Conservation (phyloP, 2,329 filamentous ascomycete genomes). For the Sphaerulina populicola region DNA sequence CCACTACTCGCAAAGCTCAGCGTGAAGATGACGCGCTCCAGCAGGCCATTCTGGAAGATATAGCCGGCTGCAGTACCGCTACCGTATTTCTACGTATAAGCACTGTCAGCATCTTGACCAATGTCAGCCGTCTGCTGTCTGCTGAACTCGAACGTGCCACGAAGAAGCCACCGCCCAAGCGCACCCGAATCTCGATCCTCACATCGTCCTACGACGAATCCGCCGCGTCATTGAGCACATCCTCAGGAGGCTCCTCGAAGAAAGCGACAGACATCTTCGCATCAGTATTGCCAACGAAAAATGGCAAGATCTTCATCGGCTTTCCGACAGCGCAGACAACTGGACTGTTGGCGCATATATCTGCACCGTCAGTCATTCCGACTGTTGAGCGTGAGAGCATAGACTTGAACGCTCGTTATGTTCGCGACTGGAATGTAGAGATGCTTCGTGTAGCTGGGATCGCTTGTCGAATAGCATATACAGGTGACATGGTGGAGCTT, state of each 20-base stretch:
- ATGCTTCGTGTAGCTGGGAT: conserved; percentile 87
- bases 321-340: conserved; percentile 98
- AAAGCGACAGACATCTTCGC: conserved; percentile 72
- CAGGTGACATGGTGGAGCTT: conserved; percentile 74
- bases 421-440: conserved; percentile 90
- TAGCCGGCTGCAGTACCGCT: conserved; percentile 61
- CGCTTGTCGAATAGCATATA: conserved; percentile 77
- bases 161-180: conserved; percentile 89
- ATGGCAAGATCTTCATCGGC: conserved; percentile 89
- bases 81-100: conserved; percentile 85
- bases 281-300: conserved; percentile 80
- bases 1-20: conserved; percentile 50
- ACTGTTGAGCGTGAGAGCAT: conserved; percentile 96
- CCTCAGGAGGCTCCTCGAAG: conserved; percentile 43
- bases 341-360: conserved; percentile 85
- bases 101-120: conserved; percentile 72
- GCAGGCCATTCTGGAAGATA: conserved; percentile 58
- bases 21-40: conserved; percentile 57
- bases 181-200: conserved; percentile 74
- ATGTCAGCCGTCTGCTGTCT: conserved; percentile 62
- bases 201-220: conserved; percentile 85
- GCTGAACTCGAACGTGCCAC: conserved; percentile 88
- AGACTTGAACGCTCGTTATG: conserved; percentile 89
- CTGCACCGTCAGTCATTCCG: conserved; percentile 89
- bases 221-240: conserved; percentile 52